Evolutionary conservation across 164 flowering plant species (phyloP).

Genomic region (Liquidambar formosana): DNA sequence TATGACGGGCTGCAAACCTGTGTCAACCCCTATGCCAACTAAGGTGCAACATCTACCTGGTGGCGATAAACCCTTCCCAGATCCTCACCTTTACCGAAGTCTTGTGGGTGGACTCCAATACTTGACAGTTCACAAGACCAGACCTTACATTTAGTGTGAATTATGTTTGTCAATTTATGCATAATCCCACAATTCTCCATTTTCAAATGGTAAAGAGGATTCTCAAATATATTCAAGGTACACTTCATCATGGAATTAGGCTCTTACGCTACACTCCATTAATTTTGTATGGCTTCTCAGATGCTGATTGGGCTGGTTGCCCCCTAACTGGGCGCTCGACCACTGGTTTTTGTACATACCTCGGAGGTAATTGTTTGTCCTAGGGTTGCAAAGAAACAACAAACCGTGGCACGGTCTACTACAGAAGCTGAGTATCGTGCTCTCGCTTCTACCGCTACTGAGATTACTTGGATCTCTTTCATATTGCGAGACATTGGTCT

Average conservation of each 20-base stretch:
- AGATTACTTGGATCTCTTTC: slow-evolving; percentile 19
- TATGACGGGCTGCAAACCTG: background rate
- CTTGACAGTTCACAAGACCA: background rate
- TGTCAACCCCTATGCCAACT: background rate
- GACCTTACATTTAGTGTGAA: background rate
- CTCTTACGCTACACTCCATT: background rate
- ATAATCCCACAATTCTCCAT: slow-evolving; percentile 9
- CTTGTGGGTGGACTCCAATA: slow-evolving; percentile 1
- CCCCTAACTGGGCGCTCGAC: background rate
- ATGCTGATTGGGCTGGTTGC: slow-evolving; percentile 6
- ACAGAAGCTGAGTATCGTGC: slow-evolving; percentile 23
- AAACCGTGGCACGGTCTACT: slow-evolving; percentile 6
- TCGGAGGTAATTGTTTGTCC: slow-evolving; percentile 12
- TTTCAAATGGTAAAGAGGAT: slow-evolving; percentile 12
- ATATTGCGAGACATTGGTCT: slow-evolving; percentile 14
- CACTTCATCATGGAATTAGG: background rate
- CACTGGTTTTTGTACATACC: slow-evolving; percentile 1
- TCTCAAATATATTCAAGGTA: slow-evolving; percentile 2
- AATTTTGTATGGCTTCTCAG: background rate
- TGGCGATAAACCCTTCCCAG: background rate
- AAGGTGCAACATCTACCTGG: no score
- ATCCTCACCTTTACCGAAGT: background rate
- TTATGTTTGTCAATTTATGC: no score
- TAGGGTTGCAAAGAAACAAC: slow-evolving; percentile 29
- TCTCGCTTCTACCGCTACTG: slow-evolving; percentile 1